These are phyloP conservation scores for Stenogyne calaminthoides DNA, from an alignment of 305 asterid genomes.

Conservation along the genomic window DNA sequence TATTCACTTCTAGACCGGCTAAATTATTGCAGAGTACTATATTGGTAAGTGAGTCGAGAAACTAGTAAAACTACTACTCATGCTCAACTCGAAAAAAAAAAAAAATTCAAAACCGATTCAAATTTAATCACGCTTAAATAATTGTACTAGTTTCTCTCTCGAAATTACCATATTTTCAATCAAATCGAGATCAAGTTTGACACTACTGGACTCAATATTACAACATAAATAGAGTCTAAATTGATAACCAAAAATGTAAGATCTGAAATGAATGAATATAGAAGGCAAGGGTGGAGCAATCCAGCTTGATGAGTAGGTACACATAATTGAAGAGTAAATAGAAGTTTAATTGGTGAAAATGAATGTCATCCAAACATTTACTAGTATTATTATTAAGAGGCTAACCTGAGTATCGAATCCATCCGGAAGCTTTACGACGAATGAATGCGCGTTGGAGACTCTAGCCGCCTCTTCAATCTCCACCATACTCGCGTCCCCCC, in stretches of 20 bases:
- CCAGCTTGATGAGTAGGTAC: slow-evolving; percentile 20
- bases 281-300: slow-evolving; percentile 23
- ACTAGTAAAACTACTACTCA: no score
- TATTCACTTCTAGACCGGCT: not conserved
- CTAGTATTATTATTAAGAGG: not conserved
- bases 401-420: slow-evolving; percentile 98
- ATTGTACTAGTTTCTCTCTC: no score
- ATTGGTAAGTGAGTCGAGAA: no score
- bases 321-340: slow-evolving; percentile 12
- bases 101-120: no score
- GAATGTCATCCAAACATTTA: slow-evolving; percentile 1
- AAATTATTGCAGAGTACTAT: not conserved
- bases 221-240: not conserved
- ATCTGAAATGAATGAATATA: slow-evolving; percentile 18
- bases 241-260: not conserved
- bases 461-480: slow-evolving; percentile 97
- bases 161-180: no score
- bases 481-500: slow-evolving; percentile 70
- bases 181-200: no score
- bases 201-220: no score
- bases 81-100: no score
- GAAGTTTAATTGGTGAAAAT: not conserved
- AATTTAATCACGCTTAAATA: no score
- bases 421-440: slow-evolving; percentile 88
- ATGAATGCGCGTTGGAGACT: slow-evolving; percentile 95